Conservation (phyloP, 2,329 filamentous ascomycete genomes). For the Scedosporium dehoogii region DNA sequence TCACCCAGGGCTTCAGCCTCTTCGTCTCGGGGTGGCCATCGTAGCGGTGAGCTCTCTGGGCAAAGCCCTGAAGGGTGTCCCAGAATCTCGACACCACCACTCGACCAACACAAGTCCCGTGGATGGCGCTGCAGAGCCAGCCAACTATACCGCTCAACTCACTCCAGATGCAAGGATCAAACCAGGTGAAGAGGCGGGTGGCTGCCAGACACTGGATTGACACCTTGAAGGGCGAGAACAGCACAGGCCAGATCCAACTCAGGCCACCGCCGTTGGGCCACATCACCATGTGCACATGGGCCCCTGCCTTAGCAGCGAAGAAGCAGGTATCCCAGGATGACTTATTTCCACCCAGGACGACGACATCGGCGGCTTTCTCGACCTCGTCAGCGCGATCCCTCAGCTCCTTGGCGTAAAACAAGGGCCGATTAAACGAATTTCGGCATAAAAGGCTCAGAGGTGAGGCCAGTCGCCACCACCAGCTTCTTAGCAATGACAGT, state of each 20-base stretch:
- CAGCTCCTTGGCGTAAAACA: slow-evolving; percentile 13
- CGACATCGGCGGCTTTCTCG: slow-evolving; percentile 3
- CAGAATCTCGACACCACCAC: slow-evolving; percentile 3
- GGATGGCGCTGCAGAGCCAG: neutral
- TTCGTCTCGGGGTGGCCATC: neutral
- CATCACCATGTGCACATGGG: slow-evolving; percentile 12
- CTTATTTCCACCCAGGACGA: slow-evolving; percentile 12
- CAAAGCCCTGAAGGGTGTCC: slow-evolving; percentile 2
- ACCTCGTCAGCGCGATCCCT: neutral
- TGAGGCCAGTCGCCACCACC: slow-evolving; percentile 12
- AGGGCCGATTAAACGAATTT: slow-evolving; percentile 6
- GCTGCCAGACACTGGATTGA: slow-evolving; percentile 8
- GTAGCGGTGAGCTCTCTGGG: slow-evolving; percentile 1
- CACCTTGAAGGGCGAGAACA: neutral
- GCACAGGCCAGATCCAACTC: slow-evolving; percentile 9
- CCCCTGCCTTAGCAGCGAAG: slow-evolving; percentile 1
- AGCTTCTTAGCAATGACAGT: slow-evolving; percentile 7
- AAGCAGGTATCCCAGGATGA: slow-evolving; percentile 12
- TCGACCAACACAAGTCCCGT: slow-evolving; percentile 4
- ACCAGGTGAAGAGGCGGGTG: slow-evolving; percentile 9
- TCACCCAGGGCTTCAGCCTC: slow-evolving; percentile 8
- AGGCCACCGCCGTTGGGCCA: slow-evolving; percentile 6
- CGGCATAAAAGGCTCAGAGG: slow-evolving; percentile 9
- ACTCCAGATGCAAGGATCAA: slow-evolving; percentile 10
- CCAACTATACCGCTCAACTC: neutral